These are phyloP conservation scores for Annulohypoxylon moriforme DNA, from an alignment of 495 filamentous ascomycete species.

Conservation along the genomic window DNA sequence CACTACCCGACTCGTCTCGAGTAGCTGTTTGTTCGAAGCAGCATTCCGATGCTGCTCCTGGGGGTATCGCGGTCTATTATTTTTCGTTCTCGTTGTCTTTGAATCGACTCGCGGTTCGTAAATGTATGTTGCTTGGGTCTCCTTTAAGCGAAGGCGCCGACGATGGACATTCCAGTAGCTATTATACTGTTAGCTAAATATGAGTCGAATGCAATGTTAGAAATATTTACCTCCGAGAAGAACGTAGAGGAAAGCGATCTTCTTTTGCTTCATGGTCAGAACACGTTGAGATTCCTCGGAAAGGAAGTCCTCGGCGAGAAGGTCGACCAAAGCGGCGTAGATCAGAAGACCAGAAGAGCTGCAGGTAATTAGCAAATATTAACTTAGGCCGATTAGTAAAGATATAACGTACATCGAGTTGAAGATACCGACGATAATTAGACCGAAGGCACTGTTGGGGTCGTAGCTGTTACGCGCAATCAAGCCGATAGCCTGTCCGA, in stretches of 20 bases:
- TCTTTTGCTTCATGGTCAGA: conserved; percentile 60
- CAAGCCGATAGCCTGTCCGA: conserved; percentile 71
- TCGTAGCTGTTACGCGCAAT: conserved; percentile 69
- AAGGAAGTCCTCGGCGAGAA: conserved; percentile 72
- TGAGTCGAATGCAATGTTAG: background rate
- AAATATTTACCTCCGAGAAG: conserved; percentile 55
- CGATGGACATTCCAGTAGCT: conserved; percentile 70
- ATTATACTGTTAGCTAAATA: conserved; percentile 34
- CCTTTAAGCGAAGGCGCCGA: conserved; percentile 63
- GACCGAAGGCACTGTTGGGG: conserved; percentile 70
- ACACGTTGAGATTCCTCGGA: conserved; percentile 62
- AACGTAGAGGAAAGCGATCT: conserved; percentile 54
- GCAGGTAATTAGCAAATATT: conserved; percentile 9
- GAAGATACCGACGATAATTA: conserved; percentile 75
- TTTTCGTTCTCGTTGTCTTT: background rate
- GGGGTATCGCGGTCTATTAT: conserved; percentile 22
- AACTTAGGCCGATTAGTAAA: background rate
- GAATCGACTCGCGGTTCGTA: conserved; percentile 15
- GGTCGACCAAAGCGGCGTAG: conserved; percentile 70
- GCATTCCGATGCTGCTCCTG: background rate
- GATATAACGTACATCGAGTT: conserved; percentile 69
- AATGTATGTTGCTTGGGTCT: background rate
- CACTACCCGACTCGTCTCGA: background rate
- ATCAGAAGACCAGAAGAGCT: conserved; percentile 69
- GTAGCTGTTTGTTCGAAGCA: conserved; percentile 14